Evolutionary conservation across 371 early-diverging fungal genomes (phyloP).

Genomic region (Rhizoclosmatium hyalinum): DNA sequence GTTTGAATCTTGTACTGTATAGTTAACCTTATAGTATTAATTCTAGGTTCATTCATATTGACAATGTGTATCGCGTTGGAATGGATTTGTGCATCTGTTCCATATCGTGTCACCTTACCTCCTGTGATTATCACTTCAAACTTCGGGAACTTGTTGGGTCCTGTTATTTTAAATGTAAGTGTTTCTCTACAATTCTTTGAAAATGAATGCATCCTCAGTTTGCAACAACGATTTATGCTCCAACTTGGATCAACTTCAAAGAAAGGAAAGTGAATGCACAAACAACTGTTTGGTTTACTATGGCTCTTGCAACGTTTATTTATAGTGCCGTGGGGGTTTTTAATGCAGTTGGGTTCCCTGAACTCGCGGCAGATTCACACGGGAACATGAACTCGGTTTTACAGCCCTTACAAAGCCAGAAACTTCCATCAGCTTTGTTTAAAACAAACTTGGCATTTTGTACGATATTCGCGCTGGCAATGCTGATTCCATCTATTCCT

Average conservation of each 20-base stretch:
- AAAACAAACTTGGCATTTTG: constrained; percentile 65
- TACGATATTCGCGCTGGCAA: constrained; percentile 74
- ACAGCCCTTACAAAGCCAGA: constrained; percentile 17
- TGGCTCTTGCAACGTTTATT: constrained; percentile 26
- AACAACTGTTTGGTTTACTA: constrained; percentile 39
- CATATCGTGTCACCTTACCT: constrained; percentile 24
- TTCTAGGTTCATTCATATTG: constrained; percentile 29
- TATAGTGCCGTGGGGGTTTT: constrained; percentile 40
- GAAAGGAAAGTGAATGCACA: constrained; percentile 38
- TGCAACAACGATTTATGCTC: constrained; percentile 36
- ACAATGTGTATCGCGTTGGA: constrained; percentile 32
- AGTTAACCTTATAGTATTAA: not conserved
- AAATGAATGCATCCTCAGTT: not conserved
- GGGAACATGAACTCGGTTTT: constrained; percentile 5
- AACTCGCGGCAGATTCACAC: not conserved
- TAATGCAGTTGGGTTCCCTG: constrained; percentile 45
- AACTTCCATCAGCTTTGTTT: constrained; percentile 49
- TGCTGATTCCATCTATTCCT: constrained; percentile 78
- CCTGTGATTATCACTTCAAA: constrained; percentile 10
- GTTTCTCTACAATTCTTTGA: constrained; percentile 16
- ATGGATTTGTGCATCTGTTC: constrained; percentile 34
- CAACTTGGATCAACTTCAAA: constrained; percentile 48
- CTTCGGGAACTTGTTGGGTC: constrained; percentile 32
- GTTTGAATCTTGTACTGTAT: not conserved
- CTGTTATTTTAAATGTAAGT: constrained; percentile 41